These are phyloP conservation scores for Laguncularia racemosa DNA, from an alignment of 345 rosid genomes.

Conservation along the genomic window DNA sequence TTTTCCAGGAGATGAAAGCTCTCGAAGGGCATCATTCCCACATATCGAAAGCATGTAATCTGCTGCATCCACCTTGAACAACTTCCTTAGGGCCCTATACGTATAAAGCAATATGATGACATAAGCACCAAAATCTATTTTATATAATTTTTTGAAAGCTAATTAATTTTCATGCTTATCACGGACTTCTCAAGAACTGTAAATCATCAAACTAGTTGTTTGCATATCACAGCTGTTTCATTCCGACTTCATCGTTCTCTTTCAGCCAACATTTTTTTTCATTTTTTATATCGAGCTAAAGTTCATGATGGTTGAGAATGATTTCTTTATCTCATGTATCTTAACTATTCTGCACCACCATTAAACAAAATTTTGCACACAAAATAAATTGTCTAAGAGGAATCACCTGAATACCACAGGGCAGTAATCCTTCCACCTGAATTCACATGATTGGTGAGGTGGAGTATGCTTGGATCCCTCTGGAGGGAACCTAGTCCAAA, in stretches of 20 bases:
- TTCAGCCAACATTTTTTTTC: too few species aligned
- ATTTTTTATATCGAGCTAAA: too few species aligned
- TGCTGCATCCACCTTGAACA: conserved; percentile 83
- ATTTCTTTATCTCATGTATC: neutral
- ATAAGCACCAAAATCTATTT: conserved; percentile 16
- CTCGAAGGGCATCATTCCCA: conserved; percentile 88
- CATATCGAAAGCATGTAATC: conserved; percentile 96
- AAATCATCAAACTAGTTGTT: too few species aligned
- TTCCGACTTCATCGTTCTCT: too few species aligned
- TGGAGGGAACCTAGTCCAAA: conserved; percentile 68
- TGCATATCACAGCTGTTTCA: too few species aligned
- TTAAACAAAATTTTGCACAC: too few species aligned
- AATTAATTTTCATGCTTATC: too few species aligned
- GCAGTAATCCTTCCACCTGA: conserved; percentile 80
- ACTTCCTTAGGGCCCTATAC: conserved; percentile 80
- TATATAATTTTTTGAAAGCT: too few species aligned
- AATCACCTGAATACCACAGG: conserved; percentile 67
- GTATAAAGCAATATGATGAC: conserved; percentile 17
- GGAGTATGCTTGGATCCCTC: conserved; percentile 76
- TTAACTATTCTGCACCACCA: too few species aligned
- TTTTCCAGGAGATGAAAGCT: conserved; percentile 93
- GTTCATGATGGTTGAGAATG: neutral
- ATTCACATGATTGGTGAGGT: conserved; percentile 60
- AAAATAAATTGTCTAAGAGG: neutral
- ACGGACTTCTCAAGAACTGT: too few species aligned